These are phyloP conservation scores for Penicillium sp. DNA, from an alignment of 2,329 filamentous ascomycete species.

Conservation along the genomic window DNA sequence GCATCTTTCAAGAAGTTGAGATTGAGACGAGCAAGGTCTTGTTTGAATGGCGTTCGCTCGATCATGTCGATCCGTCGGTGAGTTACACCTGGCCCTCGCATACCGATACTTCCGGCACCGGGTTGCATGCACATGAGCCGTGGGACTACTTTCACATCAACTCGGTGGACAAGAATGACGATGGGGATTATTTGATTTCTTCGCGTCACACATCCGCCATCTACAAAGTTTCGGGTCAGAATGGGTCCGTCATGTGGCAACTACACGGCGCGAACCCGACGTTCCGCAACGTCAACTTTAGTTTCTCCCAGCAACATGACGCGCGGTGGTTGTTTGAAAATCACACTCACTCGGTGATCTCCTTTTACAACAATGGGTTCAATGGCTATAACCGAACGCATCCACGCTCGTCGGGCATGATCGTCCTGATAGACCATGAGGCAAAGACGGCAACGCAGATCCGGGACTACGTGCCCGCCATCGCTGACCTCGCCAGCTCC, in stretches of 20 bases:
- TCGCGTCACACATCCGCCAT: conserved; percentile 37
- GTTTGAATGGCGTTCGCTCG: conserved; percentile 48
- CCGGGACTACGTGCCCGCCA: conserved; percentile 26
- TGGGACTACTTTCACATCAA: conserved; percentile 45
- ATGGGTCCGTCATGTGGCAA: conserved; percentile 36
- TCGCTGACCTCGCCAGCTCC: conserved; percentile 25
- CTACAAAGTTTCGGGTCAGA: conserved; percentile 38
- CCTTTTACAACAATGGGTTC: conserved; percentile 39
- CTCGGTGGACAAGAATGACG: conserved; percentile 37
- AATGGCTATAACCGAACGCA: conserved; percentile 39
- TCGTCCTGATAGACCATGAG: conserved; percentile 34
- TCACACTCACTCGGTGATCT: conserved; percentile 33
- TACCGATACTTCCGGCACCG: conserved; percentile 44
- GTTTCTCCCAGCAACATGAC: conserved; percentile 41
- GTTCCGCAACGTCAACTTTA: conserved; percentile 36
- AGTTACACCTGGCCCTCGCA: conserved; percentile 44
- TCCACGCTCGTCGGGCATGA: conserved; percentile 34
- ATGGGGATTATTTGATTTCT: conserved; percentile 39
- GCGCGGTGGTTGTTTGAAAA: conserved; percentile 37
- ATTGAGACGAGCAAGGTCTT: conserved; percentile 44
- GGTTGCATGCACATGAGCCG: conserved; percentile 40
- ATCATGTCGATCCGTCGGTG: conserved; percentile 44
- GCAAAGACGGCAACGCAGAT: conserved; percentile 32
- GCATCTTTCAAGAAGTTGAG: conserved; percentile 50
- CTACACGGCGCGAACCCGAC: conserved; percentile 34